A percentile compares a stretch with the other conserved stretches of the same genome.
Conservation (phyloP, 768 basidiomycete genomes). For the Suillus alpinus region DNA sequence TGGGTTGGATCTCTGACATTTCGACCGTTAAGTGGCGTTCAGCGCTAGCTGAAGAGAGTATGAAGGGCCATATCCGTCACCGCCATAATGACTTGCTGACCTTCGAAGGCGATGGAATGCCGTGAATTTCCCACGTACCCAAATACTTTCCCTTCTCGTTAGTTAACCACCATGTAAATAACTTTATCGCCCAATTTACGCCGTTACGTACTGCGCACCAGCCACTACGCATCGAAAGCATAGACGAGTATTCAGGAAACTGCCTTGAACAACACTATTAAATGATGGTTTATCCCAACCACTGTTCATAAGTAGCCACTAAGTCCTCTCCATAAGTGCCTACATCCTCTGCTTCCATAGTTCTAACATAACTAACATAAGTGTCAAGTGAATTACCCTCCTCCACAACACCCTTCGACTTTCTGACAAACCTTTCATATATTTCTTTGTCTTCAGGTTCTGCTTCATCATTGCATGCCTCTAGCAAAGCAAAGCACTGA, state of each 20-base stretch:
- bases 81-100: neutral
- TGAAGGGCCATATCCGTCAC: neutral
- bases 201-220: too few species aligned
- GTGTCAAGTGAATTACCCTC: neutral
- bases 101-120: slow-evolving; percentile 1
- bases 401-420: slow-evolving; percentile 36
- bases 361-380: slow-evolving; percentile 1
- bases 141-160: too few species aligned
- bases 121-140: slow-evolving; percentile 1
- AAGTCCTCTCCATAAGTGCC: neutral
- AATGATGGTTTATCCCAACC: neutral
- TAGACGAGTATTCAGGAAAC: too few species aligned
- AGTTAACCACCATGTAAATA: too few species aligned
- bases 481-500: slow-evolving; percentile 64
- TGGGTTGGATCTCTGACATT: slow-evolving; percentile 34
- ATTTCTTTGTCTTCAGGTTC: slow-evolving; percentile 58
- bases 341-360: neutral
- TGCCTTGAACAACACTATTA: too few species aligned
- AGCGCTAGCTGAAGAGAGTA: neutral
- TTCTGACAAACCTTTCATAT: slow-evolving; percentile 52
- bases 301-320: neutral
- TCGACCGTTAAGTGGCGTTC: neutral
- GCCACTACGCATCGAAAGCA: too few species aligned
- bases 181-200: too few species aligned
- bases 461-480: slow-evolving; percentile 50